phyloP scores from a whole-genome alignment of 768 basidiomycete species.

The Dacryopinax primogenitus region DNA sequence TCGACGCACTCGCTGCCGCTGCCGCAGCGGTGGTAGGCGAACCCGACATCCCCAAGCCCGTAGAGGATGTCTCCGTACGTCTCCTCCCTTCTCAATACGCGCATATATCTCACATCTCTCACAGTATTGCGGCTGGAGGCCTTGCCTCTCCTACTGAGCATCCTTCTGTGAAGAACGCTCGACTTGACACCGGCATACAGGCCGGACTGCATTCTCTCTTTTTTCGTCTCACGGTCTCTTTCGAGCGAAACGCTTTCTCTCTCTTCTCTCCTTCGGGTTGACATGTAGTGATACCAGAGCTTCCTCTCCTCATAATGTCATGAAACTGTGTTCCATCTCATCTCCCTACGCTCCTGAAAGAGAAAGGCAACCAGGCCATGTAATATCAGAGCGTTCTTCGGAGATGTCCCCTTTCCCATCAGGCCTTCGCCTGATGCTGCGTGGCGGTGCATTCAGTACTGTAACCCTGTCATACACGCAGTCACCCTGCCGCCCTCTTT shows the following conservation, averaged over 20 bases:
- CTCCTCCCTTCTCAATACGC: not conserved
- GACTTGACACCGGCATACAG: not conserved
- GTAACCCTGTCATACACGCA: not conserved
- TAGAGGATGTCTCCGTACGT: not conserved
- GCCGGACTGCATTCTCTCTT: not conserved
- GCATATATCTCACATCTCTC: not conserved
- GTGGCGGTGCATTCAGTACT: not conserved
- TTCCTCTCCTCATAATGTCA: too few species aligned
- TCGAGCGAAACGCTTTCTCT: too few species aligned
- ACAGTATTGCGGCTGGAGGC: slow-evolving; percentile 3
- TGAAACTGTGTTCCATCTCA: too few species aligned
- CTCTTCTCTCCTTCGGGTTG: too few species aligned
- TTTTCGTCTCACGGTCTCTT: not conserved
- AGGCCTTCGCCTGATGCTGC: too few species aligned
- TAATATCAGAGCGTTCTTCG: too few species aligned
- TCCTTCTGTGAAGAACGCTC: not conserved
- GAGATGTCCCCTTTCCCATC: too few species aligned
- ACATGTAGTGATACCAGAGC: too few species aligned
- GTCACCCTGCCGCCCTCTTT: too few species aligned
- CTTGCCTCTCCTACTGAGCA: not conserved
- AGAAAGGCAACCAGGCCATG: too few species aligned
- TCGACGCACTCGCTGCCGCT: not conserved
- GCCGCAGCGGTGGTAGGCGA: not conserved
- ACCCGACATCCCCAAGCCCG: not conserved
- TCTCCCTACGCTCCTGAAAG: too few species aligned